Conservation (phyloP, 768 basidiomycete genomes). For the Leccinum longicurvipes region DNA sequence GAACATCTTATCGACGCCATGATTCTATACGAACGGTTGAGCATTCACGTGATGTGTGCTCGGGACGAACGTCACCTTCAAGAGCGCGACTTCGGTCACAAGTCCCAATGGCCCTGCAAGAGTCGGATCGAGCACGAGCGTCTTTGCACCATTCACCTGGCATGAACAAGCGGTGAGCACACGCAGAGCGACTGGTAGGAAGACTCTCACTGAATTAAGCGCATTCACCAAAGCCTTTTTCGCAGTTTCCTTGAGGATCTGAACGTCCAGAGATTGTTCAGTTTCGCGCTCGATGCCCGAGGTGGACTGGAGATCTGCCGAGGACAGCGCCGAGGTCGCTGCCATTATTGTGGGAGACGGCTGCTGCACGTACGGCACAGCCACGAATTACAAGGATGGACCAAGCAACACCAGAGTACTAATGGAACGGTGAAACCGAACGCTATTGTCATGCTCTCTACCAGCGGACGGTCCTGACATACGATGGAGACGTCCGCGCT, state of each 20-base stretch:
- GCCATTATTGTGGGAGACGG: conserved; percentile 18
- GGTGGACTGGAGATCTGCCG: conserved; percentile 35
- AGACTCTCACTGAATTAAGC: conserved; percentile 64
- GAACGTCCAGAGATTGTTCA: conserved; percentile 52
- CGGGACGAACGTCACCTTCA: conserved; percentile 61
- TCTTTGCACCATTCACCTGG: conserved; percentile 92
- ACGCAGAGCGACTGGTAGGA: neutral
- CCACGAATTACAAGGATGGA: conserved; percentile 23
- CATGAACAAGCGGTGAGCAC: conserved; percentile 7
- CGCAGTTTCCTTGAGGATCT: conserved; percentile 71
- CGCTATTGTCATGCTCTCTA: neutral
- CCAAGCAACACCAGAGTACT: neutral
- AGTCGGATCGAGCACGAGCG: conserved; percentile 86
- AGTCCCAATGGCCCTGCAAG: conserved; percentile 91
- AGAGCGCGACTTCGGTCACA: conserved; percentile 87
- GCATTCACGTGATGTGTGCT: neutral
- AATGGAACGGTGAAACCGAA: neutral
- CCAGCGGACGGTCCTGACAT: neutral
- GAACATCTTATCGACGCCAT: conserved; percentile 99
- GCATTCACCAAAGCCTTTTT: conserved; percentile 80
- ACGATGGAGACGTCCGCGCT: conserved; percentile 25
- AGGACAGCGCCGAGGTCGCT: conserved; percentile 27
- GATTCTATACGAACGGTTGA: conserved; percentile 61
- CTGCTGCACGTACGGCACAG: conserved; percentile 18
- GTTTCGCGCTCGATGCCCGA: conserved; percentile 33